Evolutionary conservation across 2,329 filamentous ascomycete species (phyloP).

Genomic region (Bipolaris sorokiniana): DNA sequence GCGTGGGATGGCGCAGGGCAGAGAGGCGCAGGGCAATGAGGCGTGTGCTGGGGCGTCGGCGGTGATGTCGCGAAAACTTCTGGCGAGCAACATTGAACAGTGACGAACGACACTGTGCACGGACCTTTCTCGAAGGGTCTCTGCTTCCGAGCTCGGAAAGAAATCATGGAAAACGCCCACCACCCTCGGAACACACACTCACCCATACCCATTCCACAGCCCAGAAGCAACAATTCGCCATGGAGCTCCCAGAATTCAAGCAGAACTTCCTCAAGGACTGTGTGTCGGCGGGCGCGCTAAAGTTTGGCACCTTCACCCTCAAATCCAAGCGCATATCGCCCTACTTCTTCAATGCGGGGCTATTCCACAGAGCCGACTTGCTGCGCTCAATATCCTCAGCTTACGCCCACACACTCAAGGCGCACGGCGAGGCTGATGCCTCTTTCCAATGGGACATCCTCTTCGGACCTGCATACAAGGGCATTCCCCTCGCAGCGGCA

Average conservation of each 20-base stretch:
- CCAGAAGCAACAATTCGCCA: slow-evolving; percentile 2
- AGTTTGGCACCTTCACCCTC: slow-evolving; percentile 83
- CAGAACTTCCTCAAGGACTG: slow-evolving; percentile 73
- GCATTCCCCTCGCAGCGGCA: slow-evolving; percentile 85
- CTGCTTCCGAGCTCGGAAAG: slow-evolving; percentile 43
- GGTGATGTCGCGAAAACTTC: slow-evolving; percentile 42
- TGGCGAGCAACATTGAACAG: slow-evolving; percentile 26
- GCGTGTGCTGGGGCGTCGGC: slow-evolving; percentile 24
- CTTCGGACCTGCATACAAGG: slow-evolving; percentile 96
- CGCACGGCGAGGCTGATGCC: slow-evolving; percentile 51
- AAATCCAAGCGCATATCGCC: slow-evolving; percentile 91
- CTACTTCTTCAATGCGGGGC: slow-evolving; percentile 97
- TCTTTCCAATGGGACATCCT: slow-evolving; percentile 77
- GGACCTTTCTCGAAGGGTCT: slow-evolving; percentile 29
- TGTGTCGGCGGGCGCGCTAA: slow-evolving; percentile 72
- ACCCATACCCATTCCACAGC: not conserved
- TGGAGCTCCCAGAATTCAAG: slow-evolving; percentile 59
- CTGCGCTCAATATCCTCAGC: slow-evolving; percentile 79
- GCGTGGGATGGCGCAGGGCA: slow-evolving; percentile 15
- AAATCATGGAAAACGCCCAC: slow-evolving; percentile 13
- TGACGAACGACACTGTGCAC: slow-evolving; percentile 31
- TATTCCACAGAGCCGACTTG: slow-evolving; percentile 82
- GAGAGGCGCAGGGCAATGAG: slow-evolving; percentile 39
- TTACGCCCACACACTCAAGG: slow-evolving; percentile 70
- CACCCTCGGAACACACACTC: slow-evolving; percentile 6